Percentiles rank a stretch among this genome's conserved stretches.
These are phyloP conservation scores for Stylonectria norvegica DNA, from an alignment of 2,329 filamentous ascomycete species.

Conservation along the genomic window DNA sequence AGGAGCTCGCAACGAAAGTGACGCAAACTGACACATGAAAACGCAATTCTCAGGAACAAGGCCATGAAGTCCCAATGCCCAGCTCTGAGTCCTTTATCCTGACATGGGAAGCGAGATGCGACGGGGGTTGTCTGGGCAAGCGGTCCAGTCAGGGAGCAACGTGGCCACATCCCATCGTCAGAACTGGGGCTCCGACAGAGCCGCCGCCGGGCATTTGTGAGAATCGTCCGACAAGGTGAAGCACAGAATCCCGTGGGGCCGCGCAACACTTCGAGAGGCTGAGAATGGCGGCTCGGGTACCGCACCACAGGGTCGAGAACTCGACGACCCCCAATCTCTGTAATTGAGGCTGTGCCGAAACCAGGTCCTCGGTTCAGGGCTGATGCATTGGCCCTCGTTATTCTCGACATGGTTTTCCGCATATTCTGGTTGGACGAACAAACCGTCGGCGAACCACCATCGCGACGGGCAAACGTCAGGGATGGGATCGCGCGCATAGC, in stretches of 20 bases:
- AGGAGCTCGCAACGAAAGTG: conserved; percentile 8
- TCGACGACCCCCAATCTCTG: conserved; percentile 8
- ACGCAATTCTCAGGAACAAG: conserved; percentile 8
- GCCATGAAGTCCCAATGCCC: conserved; percentile 6
- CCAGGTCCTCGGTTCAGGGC: conserved; percentile 20
- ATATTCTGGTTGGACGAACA: no score
- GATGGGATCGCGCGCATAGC: no score
- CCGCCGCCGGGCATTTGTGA: conserved; percentile 2
- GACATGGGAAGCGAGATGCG: conserved; percentile 6
- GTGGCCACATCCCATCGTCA: conserved; percentile 9
- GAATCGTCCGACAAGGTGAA: conserved; percentile 9
- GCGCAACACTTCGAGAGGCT: not conserved
- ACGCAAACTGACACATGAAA: conserved; percentile 17
- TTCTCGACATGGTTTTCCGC: conserved; percentile 16
- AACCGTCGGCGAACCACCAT: conserved; percentile 13
- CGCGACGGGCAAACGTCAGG: conserved; percentile 10
- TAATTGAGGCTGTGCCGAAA: conserved; percentile 5
- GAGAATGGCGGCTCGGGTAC: no score
- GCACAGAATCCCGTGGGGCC: not conserved
- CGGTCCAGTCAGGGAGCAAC: conserved; percentile 17
- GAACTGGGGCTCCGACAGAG: conserved; percentile 5
- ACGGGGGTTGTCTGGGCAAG: conserved; percentile 12
- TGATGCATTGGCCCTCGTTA: conserved; percentile 23
- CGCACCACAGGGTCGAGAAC: no score
- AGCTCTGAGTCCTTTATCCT: not conserved